Percentiles rank a stretch among this genome's conserved stretches.
These are phyloP conservation scores for Hericium erinaceus DNA, from an alignment of 768 basidiomycete species.

Conservation along the genomic window DNA sequence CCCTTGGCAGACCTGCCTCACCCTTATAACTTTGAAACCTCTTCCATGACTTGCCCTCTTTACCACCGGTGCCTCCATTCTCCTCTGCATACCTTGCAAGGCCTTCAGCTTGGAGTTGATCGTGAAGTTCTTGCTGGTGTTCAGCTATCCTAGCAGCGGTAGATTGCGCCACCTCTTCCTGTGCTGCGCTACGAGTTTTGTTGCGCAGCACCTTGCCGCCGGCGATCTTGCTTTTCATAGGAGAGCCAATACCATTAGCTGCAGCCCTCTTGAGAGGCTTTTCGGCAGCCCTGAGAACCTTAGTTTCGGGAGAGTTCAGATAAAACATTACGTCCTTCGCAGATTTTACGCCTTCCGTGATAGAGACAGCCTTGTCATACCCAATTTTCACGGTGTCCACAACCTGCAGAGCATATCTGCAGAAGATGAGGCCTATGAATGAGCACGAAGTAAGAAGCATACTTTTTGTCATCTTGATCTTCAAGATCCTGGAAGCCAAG, in stretches of 20 bases:
- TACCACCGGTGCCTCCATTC: slow-evolving; percentile 62
- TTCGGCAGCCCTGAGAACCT: slow-evolving; percentile 44
- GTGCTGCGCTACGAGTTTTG: slow-evolving; percentile 81
- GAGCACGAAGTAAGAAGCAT: not conserved
- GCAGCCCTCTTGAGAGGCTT: slow-evolving; percentile 40
- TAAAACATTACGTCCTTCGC: slow-evolving; percentile 87
- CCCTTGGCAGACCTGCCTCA: slow-evolving; percentile 81
- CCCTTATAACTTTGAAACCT: slow-evolving; percentile 96
- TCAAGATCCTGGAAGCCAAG: slow-evolving; percentile 80
- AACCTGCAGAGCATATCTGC: slow-evolving; percentile 80
- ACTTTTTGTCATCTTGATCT: slow-evolving; percentile 76
- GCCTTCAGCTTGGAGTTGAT: slow-evolving; percentile 67
- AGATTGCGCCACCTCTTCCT: slow-evolving; percentile 75
- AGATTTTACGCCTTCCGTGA: slow-evolving; percentile 81
- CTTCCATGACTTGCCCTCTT: slow-evolving; percentile 91
- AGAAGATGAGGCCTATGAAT: not conserved
- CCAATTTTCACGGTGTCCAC: slow-evolving; percentile 83
- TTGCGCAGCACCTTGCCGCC: slow-evolving; percentile 84
- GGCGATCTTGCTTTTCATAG: slow-evolving; percentile 62
- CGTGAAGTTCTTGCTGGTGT: slow-evolving; percentile 81
- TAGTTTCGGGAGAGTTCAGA: slow-evolving; percentile 47
- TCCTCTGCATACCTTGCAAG: slow-evolving; percentile 78
- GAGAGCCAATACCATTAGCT: slow-evolving; percentile 51
- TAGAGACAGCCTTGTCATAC: slow-evolving; percentile 48
- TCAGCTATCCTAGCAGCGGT: slow-evolving; percentile 72